Base-by-base conservation (phyloP, 2,329 filamentous ascomycete species). In the Aspergillus novoparasiticus region DNA sequence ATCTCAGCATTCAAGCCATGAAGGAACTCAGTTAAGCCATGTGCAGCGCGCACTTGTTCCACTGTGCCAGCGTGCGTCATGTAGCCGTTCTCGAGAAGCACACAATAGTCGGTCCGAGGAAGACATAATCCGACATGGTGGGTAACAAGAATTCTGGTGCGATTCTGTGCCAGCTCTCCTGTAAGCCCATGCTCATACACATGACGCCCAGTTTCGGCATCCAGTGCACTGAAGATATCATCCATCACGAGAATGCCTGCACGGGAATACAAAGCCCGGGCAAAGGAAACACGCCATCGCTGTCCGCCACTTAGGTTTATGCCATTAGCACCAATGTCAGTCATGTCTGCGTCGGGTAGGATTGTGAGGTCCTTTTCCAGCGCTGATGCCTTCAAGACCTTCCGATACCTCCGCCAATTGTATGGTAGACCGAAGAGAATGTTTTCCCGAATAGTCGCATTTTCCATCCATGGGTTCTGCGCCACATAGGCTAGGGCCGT, bases 381-480 rank as follows among this genome's bases (percentile, higher is more conserved):
- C 0, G 91, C 91, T 64, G 91, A 95, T 2, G 89, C 90, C 41
- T 87, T 83, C 9, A 94, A 76, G 0, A 92, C 91, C 69, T 88
- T 86, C 1, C 82, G 79, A 73, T 94, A 95, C 45, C 92, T 86
- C n/a, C 84, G 80, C 62, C 88, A 80, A 60, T 93, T 86, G 34
- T 84, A 85, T 0, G 91, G 91, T 2, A 94, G 80, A 0, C 91
- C 91, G 65, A 94, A 95, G 0, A 92, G 76, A 57, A 95, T 90
- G 69, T 95, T 96, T 51, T 93, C 88, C 61, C 85, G 87, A 65
- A 96, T 88, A 6, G 87, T 90, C 0, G 89, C 90, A 69, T 94
- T 94, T 72, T 94, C 91, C 56, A 95, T 91, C 92, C 91, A 95
- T 0, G 92, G 91, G 9, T 90, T 92, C 72, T 94, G 91, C 1